Conservation (phyloP, 192 early-diverging fungal genomes). For the Coemansia guatemalensis region DNA sequence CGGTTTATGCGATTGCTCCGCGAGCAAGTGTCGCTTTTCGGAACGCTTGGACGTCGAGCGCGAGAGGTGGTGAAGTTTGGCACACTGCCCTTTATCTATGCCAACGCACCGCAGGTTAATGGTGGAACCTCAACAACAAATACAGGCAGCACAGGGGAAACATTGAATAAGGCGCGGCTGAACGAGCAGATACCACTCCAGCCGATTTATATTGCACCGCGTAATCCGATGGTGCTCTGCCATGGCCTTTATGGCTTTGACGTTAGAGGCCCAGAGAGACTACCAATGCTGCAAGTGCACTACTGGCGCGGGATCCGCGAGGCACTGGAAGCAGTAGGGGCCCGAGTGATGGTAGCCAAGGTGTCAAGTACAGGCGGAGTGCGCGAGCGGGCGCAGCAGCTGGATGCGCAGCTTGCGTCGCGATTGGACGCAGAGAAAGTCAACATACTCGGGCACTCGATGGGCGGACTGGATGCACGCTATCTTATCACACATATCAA, state of each 20-base stretch:
- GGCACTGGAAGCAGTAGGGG: constrained; percentile 74
- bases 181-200: constrained; percentile 56
- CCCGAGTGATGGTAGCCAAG: constrained; percentile 75
- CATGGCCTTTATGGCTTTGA: constrained; percentile 94
- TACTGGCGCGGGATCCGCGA: constrained; percentile 84
- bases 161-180: constrained; percentile 27
- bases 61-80: constrained; percentile 26
- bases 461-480: constrained; percentile 94
- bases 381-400: constrained; percentile 69
- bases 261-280: constrained; percentile 69
- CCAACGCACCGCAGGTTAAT: constrained; percentile 17
- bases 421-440: constrained; percentile 53
- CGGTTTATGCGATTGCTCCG: constrained; percentile 31
- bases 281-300: constrained; percentile 82
- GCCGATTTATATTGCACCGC: constrained; percentile 70
- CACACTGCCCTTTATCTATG: constrained; percentile 32
- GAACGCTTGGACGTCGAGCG: constrained; percentile 21
- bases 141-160: background rate
- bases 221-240: constrained; percentile 80
- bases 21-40: constrained; percentile 22
- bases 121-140: background rate
- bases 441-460: constrained; percentile 92
- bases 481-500: constrained; percentile 86
- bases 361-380: constrained; percentile 76
- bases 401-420: constrained; percentile 67